Conservation (phyloP, 2,329 filamentous ascomycete genomes). For the Curvularia spicifera region DNA sequence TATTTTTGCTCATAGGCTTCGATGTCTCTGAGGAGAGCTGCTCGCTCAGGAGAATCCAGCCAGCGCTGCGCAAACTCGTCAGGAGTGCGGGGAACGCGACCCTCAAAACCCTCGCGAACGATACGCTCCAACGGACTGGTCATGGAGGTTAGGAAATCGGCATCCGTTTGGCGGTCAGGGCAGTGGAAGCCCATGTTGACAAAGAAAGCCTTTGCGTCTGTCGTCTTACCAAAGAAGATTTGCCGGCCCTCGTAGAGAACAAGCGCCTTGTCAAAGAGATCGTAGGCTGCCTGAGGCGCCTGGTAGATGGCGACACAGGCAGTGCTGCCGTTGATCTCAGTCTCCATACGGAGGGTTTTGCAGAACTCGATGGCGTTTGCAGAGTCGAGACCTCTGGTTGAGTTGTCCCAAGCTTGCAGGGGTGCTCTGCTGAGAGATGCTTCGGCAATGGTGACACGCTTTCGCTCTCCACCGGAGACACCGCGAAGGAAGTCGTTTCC, state of each 20-base stretch:
- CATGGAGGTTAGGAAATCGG: constrained; percentile 79
- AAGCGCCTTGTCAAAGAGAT: constrained; percentile 72
- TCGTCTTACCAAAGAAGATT: constrained; percentile 71
- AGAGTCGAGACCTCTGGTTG: constrained; percentile 74
- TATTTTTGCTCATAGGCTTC: constrained; percentile 56
- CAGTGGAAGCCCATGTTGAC: constrained; percentile 74
- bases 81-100: constrained; percentile 56
- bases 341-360: constrained; percentile 71
- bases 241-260: constrained; percentile 72
- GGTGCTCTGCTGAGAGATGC: constrained; percentile 70
- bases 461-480: constrained; percentile 77
- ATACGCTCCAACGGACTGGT: constrained; percentile 60
- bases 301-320: constrained; percentile 78
- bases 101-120: constrained; percentile 53
- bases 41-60: constrained; percentile 61
- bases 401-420: constrained; percentile 79
- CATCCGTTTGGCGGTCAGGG: constrained; percentile 72
- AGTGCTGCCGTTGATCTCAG: constrained; percentile 70
- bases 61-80: constrained; percentile 60
- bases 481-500: constrained; percentile 78
- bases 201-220: constrained; percentile 72
- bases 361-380: constrained; percentile 79
- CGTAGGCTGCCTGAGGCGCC: constrained; percentile 71
- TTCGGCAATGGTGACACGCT: constrained; percentile 83
- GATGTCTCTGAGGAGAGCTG: constrained; percentile 53